These are phyloP conservation scores for Phaseolus lunatus DNA, from an alignment of 306 rosid species.

Conservation along the genomic window DNA sequence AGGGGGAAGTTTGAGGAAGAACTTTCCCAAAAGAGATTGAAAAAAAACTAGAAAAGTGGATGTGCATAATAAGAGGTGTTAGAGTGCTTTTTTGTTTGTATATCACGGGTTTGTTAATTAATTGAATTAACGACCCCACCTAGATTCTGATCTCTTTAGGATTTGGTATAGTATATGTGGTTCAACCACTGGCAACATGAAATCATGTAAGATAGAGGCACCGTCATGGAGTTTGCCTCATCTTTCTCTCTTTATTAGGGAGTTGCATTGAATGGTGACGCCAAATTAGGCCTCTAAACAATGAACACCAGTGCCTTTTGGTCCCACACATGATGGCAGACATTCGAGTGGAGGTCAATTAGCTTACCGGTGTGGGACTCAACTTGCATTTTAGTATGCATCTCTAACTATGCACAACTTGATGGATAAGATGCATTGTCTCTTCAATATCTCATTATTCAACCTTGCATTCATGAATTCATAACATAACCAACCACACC, in stretches of 20 bases:
- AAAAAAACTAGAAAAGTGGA: slow-evolving; percentile 31
- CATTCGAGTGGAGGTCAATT: slow-evolving; percentile 50
- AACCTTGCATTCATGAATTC: slow-evolving; percentile 27
- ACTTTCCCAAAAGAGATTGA: not conserved
- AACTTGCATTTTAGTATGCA: slow-evolving; percentile 19
- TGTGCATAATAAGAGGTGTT: not conserved
- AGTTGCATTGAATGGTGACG: slow-evolving; percentile 48
- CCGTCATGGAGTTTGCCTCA: not conserved
- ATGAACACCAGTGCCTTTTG: not conserved
- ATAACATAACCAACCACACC: not conserved
- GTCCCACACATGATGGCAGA: slow-evolving; percentile 48
- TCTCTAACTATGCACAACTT: not conserved
- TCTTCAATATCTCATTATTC: slow-evolving; percentile 25
- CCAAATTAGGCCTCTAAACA: slow-evolving; percentile 15
- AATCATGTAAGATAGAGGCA: slow-evolving; percentile 25
- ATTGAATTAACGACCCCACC: slow-evolving; percentile 56
- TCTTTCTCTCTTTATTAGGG: not conserved
- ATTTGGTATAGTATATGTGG: slow-evolving; percentile 43
- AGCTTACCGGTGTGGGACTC: slow-evolving; percentile 47
- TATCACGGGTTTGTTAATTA: slow-evolving; percentile 60
- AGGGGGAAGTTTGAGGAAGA: slow-evolving; percentile 1
- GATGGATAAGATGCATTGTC: slow-evolving; percentile 37
- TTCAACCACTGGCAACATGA: slow-evolving; percentile 45
- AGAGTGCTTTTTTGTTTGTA: slow-evolving; percentile 28
- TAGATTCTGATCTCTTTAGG: slow-evolving; percentile 50